Conservation (phyloP, 257 asterid species). For the Capsicum baccatum region DNA sequence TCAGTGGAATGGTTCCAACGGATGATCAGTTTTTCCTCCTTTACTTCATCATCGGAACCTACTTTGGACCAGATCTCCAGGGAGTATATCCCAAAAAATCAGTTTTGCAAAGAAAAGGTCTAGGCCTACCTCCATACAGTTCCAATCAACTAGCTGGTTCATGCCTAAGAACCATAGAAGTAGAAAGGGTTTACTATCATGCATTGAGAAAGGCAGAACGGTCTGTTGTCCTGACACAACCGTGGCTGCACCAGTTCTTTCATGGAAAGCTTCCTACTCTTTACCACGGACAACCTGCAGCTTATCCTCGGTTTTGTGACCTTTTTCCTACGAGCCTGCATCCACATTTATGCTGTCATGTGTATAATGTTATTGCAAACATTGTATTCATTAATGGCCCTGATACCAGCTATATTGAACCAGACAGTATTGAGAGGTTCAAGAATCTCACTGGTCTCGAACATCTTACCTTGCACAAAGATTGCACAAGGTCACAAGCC, state of each 20-base stretch:
- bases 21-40: slow-evolving; percentile 70
- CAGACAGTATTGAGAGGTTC: slow-evolving; percentile 51
- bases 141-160: slow-evolving; percentile 53
- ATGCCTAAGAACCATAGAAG: slow-evolving; percentile 39
- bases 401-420: slow-evolving; percentile 38
- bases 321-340: slow-evolving; percentile 65
- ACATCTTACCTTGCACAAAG: slow-evolving; percentile 47
- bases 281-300: slow-evolving; percentile 28
- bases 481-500: slow-evolving; percentile 35
- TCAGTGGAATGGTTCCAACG: slow-evolving; percentile 40
- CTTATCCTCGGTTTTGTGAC: slow-evolving; percentile 50
- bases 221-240: slow-evolving; percentile 50
- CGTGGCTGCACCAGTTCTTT: slow-evolving; percentile 52
- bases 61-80: slow-evolving; percentile 68
- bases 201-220: slow-evolving; percentile 56
- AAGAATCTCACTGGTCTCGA: slow-evolving; percentile 61
- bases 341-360: slow-evolving; percentile 39
- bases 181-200: slow-evolving; percentile 67
- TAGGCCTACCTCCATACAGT: slow-evolving; percentile 48
- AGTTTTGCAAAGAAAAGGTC: slow-evolving; percentile 53
- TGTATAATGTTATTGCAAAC: slow-evolving; percentile 45
- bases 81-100: slow-evolving; percentile 47
- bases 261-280: slow-evolving; percentile 49
- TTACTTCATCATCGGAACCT: slow-evolving; percentile 59
- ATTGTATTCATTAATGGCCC: slow-evolving; percentile 59